phyloP scores from a whole-genome alignment of 768 basidiomycete species.

The Rhizopogon vulgaris region DNA sequence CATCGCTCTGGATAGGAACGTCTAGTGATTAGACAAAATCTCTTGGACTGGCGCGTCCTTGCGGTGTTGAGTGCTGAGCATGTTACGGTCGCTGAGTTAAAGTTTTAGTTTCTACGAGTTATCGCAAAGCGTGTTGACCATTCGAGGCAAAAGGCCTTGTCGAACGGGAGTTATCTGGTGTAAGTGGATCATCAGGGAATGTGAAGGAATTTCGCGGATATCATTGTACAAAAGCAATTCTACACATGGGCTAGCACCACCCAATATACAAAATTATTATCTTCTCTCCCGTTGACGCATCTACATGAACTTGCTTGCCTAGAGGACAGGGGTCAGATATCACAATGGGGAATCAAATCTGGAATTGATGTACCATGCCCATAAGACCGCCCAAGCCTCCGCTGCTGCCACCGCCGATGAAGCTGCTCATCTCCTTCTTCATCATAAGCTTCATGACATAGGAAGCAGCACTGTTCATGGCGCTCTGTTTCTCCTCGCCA shows the following conservation, averaged over 20 bases:
- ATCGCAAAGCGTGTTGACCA: no score
- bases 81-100: no score
- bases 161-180: no score
- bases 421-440: slow-evolving; percentile 53
- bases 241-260: not conserved
- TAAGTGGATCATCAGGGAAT: no score
- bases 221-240: not conserved
- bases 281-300: not conserved
- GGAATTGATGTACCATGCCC: slow-evolving; percentile 45
- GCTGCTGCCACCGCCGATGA: slow-evolving; percentile 57
- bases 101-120: no score
- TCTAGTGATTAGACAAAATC: no score
- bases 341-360: slow-evolving; percentile 1
- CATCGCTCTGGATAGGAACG: no score
- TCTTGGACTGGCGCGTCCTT: no score
- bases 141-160: no score
- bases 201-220: not conserved
- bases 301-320: slow-evolving; percentile 29
- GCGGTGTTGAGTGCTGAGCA: no score
- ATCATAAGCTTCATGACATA: slow-evolving; percentile 81
- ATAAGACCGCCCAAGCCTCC: slow-evolving; percentile 62
- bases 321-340: not conserved
- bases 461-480: slow-evolving; percentile 79
- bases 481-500: slow-evolving; percentile 69
- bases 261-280: not conserved